A percentile compares a stretch with the other conserved stretches of the same genome.
phyloP scores from a whole-genome alignment of 75 land plant species.

The Gnetum montanum region DNA sequence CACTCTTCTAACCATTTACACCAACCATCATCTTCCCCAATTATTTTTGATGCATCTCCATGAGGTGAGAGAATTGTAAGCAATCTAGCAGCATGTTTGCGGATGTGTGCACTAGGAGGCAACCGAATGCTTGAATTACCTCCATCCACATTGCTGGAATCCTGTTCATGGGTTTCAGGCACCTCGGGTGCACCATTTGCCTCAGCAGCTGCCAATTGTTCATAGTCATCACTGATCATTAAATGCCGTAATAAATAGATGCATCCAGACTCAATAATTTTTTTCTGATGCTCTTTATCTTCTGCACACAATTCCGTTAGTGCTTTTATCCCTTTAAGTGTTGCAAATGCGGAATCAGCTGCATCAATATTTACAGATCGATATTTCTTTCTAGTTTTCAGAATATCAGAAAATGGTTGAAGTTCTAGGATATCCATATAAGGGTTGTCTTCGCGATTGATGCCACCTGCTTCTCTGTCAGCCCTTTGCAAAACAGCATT shows the following conservation, averaged over 20 bases:
- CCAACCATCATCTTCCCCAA: constrained; percentile 53
- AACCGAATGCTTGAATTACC: constrained; percentile 37
- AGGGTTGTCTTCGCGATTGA: constrained; percentile 30
- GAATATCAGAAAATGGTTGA: constrained; percentile 40
- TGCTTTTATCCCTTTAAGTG: constrained; percentile 83
- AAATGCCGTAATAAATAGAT: constrained; percentile 67
- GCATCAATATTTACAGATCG: constrained; percentile 30
- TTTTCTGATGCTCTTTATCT: constrained; percentile 37
- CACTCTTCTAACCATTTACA: constrained; percentile 88
- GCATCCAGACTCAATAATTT: constrained; percentile 64
- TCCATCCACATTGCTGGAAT: constrained; percentile 13
- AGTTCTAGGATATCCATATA: constrained; percentile 57
- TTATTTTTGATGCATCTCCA: constrained; percentile 45
- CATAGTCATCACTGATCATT: constrained; percentile 82
- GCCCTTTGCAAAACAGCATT: constrained; percentile 54
- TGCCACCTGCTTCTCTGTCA: constrained; percentile 18
- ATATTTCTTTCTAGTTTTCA: constrained; percentile 29
- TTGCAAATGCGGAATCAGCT: constrained; percentile 63
- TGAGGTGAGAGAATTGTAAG: constrained; percentile 62
- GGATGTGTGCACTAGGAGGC: constrained; percentile 67
- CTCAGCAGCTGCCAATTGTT: constrained; percentile 57
- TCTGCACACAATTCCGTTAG: constrained; percentile 78
- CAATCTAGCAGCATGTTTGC: constrained; percentile 89
- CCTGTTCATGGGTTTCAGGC: constrained; percentile 24
- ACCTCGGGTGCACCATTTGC: constrained; percentile 50